Evolutionary conservation across 768 basidiomycete genomes (phyloP).

Genomic region (Lepiota venenata): DNA sequence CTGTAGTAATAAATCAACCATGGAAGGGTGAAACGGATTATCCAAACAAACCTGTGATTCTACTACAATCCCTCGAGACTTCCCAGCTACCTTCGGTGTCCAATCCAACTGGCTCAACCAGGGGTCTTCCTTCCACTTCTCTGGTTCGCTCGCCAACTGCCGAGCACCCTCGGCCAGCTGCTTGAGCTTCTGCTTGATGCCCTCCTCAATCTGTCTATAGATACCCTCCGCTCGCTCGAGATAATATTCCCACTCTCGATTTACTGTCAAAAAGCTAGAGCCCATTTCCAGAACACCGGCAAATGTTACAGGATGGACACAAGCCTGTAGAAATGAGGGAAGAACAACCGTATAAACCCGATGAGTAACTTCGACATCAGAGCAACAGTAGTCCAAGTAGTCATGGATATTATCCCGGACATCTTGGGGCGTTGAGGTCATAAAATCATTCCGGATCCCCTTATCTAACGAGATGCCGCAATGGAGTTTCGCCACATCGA

Average conservation of each 20-base stretch:
- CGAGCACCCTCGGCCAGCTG: slow-evolving; percentile 69
- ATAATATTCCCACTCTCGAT: slow-evolving; percentile 87
- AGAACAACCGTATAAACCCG: slow-evolving; percentile 73
- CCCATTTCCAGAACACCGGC: slow-evolving; percentile 92
- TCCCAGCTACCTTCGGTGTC: slow-evolving; percentile 80
- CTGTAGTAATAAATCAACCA: not conserved
- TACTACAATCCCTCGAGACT: slow-evolving; percentile 57
- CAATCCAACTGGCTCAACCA: slow-evolving; percentile 94
- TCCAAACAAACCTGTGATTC: slow-evolving; percentile 13
- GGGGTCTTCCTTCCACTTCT: slow-evolving; percentile 64
- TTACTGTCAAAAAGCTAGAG: slow-evolving; percentile 86
- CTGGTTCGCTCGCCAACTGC: slow-evolving; percentile 44
- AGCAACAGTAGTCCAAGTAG: slow-evolving; percentile 83
- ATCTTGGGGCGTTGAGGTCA: slow-evolving; percentile 61
- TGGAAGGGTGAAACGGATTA: slow-evolving; percentile 5
- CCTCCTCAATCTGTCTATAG: slow-evolving; percentile 71
- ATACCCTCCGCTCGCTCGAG: slow-evolving; percentile 71
- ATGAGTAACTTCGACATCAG: slow-evolving; percentile 84
- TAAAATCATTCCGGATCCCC: slow-evolving; percentile 69
- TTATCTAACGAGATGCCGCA: slow-evolving; percentile 82
- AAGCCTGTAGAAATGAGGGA: slow-evolving; percentile 76
- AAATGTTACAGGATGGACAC: slow-evolving; percentile 92
- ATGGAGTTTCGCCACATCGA: slow-evolving; percentile 89
- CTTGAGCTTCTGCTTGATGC: slow-evolving; percentile 72
- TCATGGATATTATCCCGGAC: slow-evolving; percentile 64